Conservation (phyloP, 2,329 filamentous ascomycete species). For the Colletotrichum navitas region DNA sequence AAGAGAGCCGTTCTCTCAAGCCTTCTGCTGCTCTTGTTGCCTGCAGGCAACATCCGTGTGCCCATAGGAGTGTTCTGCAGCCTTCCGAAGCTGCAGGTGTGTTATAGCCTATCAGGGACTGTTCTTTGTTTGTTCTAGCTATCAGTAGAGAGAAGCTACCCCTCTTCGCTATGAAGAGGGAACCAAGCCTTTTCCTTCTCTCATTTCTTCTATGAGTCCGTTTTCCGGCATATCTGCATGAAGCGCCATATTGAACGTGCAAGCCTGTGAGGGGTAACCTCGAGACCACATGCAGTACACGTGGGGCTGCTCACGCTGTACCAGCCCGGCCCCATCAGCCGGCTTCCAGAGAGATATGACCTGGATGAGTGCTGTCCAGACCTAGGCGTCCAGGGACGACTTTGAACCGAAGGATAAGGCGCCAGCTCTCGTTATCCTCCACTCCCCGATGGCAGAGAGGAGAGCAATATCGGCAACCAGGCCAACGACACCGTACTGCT, state of each 20-base stretch:
- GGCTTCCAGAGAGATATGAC: not conserved
- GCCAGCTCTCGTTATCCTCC: not conserved
- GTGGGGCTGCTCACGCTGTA: not conserved
- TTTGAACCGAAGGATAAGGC: not conserved
- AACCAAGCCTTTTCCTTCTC: too few species aligned
- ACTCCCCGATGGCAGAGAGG: too few species aligned
- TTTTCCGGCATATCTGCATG: not conserved
- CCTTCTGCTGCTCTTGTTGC: too few species aligned
- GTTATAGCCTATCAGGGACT: too few species aligned
- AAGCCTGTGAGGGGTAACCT: not conserved
- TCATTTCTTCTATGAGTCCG: too few species aligned
- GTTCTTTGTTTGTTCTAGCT: too few species aligned
- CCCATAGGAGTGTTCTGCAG: too few species aligned
- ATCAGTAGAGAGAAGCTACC: too few species aligned
- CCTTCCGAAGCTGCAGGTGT: too few species aligned
- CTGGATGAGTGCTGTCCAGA: not conserved
- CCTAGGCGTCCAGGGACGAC: not conserved
- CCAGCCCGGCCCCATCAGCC: not conserved
- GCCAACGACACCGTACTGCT: not conserved
- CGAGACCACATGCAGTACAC: not conserved
- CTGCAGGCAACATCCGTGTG: too few species aligned
- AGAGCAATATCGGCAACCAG: not conserved
- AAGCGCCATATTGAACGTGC: too few species aligned
- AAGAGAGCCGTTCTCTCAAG: not conserved
- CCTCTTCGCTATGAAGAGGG: too few species aligned